A percentile compares a stretch with the other conserved stretches of the same genome.
Conservation (phyloP, 2,329 filamentous ascomycete species). For the Aspergillus fischeri region DNA sequence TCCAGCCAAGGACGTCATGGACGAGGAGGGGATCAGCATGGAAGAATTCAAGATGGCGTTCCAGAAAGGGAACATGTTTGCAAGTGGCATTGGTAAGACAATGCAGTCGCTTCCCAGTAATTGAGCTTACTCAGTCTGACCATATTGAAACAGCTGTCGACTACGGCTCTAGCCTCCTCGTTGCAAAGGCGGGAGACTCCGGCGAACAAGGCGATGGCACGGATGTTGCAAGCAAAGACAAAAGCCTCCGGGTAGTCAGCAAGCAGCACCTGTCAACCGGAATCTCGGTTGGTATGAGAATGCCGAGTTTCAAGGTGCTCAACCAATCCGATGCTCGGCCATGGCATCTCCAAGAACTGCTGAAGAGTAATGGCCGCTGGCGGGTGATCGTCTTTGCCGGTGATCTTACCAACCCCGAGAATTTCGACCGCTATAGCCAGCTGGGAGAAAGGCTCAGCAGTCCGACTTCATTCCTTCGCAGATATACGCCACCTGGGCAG, state of each 20-base stretch:
- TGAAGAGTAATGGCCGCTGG: slow-evolving; percentile 37
- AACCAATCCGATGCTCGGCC: slow-evolving; percentile 36
- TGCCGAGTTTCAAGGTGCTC: slow-evolving; percentile 33
- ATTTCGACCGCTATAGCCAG: slow-evolving; percentile 43
- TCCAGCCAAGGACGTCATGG: slow-evolving; percentile 57
- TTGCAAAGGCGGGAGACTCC: slow-evolving; percentile 50
- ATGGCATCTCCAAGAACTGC: slow-evolving; percentile 35
- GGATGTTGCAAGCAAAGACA: slow-evolving; percentile 31
- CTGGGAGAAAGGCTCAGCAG: slow-evolving; percentile 46
- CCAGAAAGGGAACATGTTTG: slow-evolving; percentile 57
- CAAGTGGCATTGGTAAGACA: slow-evolving; percentile 47
- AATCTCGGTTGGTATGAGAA: slow-evolving; percentile 32
- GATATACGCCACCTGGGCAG: slow-evolving; percentile 37
- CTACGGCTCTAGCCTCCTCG: slow-evolving; percentile 54
- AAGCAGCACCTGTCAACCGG: slow-evolving; percentile 18
- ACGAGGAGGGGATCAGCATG: slow-evolving; percentile 59
- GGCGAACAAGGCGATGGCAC: slow-evolving; percentile 47
- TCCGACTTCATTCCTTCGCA: slow-evolving; percentile 41
- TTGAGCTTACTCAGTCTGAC: slow-evolving; percentile 8
- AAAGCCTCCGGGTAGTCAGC: slow-evolving; percentile 13
- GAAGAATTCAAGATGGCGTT: slow-evolving; percentile 60
- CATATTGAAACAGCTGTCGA: slow-evolving; percentile 43
- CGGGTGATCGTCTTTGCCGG: slow-evolving; percentile 55
- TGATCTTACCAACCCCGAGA: slow-evolving; percentile 44
- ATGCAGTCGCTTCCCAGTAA: neutral